phyloP scores from a whole-genome alignment of 2,329 filamentous ascomycete genomes.

The Fusarium sp. region DNA sequence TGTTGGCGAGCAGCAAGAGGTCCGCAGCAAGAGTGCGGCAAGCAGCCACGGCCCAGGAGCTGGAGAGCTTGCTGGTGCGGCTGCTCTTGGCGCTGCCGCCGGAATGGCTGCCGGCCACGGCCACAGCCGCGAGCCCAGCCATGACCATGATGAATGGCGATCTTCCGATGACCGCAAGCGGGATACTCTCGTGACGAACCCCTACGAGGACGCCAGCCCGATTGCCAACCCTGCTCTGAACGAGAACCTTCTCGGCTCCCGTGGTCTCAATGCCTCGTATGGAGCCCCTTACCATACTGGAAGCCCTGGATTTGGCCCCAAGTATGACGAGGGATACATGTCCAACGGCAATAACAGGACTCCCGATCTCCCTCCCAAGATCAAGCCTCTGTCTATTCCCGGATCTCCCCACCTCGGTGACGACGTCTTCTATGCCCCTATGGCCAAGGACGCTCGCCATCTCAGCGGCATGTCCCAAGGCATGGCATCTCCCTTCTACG shows the following conservation, averaged over 20 bases:
- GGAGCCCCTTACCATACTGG: slow-evolving; percentile 63
- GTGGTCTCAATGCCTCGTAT: slow-evolving; percentile 55
- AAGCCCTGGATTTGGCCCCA: slow-evolving; percentile 69
- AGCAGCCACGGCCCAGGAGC: slow-evolving; percentile 54
- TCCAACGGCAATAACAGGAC: slow-evolving; percentile 75
- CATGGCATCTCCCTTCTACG: slow-evolving; percentile 89
- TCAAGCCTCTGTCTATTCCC: slow-evolving; percentile 66
- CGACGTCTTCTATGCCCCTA: slow-evolving; percentile 75
- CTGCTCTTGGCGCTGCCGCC: slow-evolving; percentile 64
- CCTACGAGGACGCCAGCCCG: slow-evolving; percentile 74
- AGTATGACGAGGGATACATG: slow-evolving; percentile 90
- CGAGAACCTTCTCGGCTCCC: slow-evolving; percentile 60
- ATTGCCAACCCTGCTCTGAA: slow-evolving; percentile 67
- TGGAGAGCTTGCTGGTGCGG: slow-evolving; percentile 66
- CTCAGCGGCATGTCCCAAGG: slow-evolving; percentile 93
- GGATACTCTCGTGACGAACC: slow-evolving; percentile 75
- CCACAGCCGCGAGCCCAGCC: slow-evolving; percentile 66
- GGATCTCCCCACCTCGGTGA: slow-evolving; percentile 65
- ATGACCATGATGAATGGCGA: slow-evolving; percentile 74
- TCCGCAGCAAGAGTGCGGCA: slow-evolving; percentile 50
- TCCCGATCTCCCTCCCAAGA: slow-evolving; percentile 65
- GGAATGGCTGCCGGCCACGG: slow-evolving; percentile 52
- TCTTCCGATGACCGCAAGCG: slow-evolving; percentile 73
- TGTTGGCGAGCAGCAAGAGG: slow-evolving; percentile 44
- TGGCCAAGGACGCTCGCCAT: slow-evolving; percentile 67